Base-by-base conservation (phyloP, 2,329 filamentous ascomycete genomes). In the Dothideomycetes sp. region DNA sequence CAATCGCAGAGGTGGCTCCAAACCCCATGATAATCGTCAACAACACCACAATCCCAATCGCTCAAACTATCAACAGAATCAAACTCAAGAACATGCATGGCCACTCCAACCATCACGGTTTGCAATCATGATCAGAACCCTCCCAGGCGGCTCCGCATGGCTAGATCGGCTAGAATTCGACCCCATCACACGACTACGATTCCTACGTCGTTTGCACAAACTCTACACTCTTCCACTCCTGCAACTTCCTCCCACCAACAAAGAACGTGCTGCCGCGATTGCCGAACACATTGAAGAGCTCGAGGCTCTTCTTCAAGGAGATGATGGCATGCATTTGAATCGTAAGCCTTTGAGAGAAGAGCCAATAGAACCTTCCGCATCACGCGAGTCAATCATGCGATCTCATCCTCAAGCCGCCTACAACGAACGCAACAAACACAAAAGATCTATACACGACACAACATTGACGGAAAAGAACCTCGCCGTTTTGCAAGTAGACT, bases 231-330 rank as follows among this genome's bases (percentile, higher is more conserved):
- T 12, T 6, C 27, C 36, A 1, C 13, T 39, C 10, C 2, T 39
- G 6, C 27, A 22, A 25, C 19, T 39, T 2, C 32, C 28, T 25
- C 11, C 36, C 18, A 15, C 36, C 3, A 39, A 39, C 11, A 17
- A 22, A 25, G 24, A 32, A 3, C 27, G 28, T 9, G 15, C 20
- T 13, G 18, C 13, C 11, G 16, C 18, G 4, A 16, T 39, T 10
- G 36, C 19, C 15, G 27, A 17, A 5, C 27, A 39, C 6, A 39
- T 39, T 7, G 36, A 32, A 22, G 36, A 39, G 19, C 27, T 39
- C 7, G 13, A 39, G 3, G 25, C 16, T 10, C 11, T 39, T 3
- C 22, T 39, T n/a, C 17, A 13, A 6, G 18, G 17, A 4, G 27
- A 39, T 6, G 13, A 39, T 4, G 20, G 18, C 36, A 39, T 11